Base-by-base conservation (phyloP, 2,329 filamentous ascomycete genomes). In the Anthostomella pinea region DNA sequence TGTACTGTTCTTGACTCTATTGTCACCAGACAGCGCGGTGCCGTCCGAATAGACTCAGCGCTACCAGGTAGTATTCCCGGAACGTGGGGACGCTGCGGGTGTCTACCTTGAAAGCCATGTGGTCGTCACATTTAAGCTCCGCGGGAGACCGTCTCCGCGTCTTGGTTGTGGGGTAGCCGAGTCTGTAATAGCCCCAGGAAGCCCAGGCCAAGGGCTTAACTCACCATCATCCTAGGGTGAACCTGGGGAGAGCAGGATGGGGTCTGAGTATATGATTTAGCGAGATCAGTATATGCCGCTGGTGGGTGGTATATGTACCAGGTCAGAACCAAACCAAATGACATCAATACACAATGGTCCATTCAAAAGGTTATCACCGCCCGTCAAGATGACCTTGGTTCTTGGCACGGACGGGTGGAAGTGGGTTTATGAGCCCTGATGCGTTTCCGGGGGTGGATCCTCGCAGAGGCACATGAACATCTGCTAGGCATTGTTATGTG, bases 131-230 rank as follows among this genome's bases (percentile, higher is more conserved):
- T 25, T 47, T 44, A 50, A 39, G 39, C 38, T 43, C n/a, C 43
- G 37, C 35, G 34, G 46, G 33, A 48, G 44, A 33, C 41, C 24
- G 35, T 45, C 52, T 53, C 51, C 50, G 49, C 39, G 16, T 42
- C 38, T 45, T 48, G 43, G 37, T 42, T 46, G 27, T 39, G 41
- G 46, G 45, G 46, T 45, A 46, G 14, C 16, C 35, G 35, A 38
- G 35, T 36, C 35, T 45, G 27, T 37, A 32, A 37, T 36, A 38
- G 37, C 42, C 40, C 40, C 35, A 31, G 41, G 41, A 33, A 17
- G 19, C 31, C 21, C 27, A n/a, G 29, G 46, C 45, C 49, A 52
- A 53, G 50, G 18, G 31, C 52, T 19, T 55, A 55, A 55, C 53
- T 54, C 22, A 29, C 44, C 22, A 55, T 54, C 22, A 29, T 45